phyloP scores from a whole-genome alignment of 257 asterid species.

The Salvia hispanica region DNA sequence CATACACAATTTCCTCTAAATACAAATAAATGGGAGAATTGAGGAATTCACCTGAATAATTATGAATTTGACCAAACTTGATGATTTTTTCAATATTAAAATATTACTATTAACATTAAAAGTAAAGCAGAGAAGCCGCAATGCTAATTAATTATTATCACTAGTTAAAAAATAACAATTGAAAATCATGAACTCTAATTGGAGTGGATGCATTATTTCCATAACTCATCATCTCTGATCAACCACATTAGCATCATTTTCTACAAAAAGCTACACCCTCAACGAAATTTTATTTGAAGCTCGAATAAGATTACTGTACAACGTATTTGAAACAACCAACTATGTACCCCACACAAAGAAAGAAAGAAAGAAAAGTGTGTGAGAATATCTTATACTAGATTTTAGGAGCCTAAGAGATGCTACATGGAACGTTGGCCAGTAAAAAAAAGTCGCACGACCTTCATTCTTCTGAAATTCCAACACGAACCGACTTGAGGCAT shows the following conservation, averaged over 20 bases:
- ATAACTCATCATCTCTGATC: not conserved
- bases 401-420: constrained; percentile 22
- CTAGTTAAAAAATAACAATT: too few relatives aligned
- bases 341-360: not conserved
- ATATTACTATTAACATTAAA: too few relatives aligned
- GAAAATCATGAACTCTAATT: too few relatives aligned
- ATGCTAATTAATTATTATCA: too few relatives aligned
- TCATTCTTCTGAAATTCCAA: constrained; percentile 35
- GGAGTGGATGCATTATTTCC: too few relatives aligned
- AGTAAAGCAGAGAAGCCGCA: too few relatives aligned
- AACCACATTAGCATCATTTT: not conserved
- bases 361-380: not conserved
- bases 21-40: too few relatives aligned
- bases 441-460: constrained; percentile 27
- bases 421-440: constrained; percentile 39
- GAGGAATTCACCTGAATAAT: too few relatives aligned
- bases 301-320: constrained; percentile 28
- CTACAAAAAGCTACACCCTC: not conserved
- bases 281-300: not conserved
- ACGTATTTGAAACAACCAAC: constrained; percentile 7
- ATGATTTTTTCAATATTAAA: too few relatives aligned
- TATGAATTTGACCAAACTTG: too few relatives aligned
- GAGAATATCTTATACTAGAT: constrained; percentile 31
- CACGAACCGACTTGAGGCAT: constrained; percentile 1
- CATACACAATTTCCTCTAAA: too few relatives aligned